Percentiles rank a stretch among this genome's conserved stretches.
These are phyloP conservation scores for Diplodia seriata DNA, from an alignment of 2,329 filamentous ascomycete genomes.

Conservation along the genomic window DNA sequence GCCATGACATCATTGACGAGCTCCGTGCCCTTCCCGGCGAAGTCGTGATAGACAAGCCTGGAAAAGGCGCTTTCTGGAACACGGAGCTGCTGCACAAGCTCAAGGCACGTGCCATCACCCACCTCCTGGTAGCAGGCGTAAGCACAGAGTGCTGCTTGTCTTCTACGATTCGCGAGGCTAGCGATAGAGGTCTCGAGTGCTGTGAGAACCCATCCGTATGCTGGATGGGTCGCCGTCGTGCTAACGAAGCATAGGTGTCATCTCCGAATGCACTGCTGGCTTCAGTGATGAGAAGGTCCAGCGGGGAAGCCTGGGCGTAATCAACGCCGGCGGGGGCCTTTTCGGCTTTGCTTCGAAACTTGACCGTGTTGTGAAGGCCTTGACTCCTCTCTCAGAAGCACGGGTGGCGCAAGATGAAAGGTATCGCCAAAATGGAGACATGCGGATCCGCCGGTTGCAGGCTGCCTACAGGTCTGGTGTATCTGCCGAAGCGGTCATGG, in stretches of 20 bases:
- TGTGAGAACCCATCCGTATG: constrained; percentile 47
- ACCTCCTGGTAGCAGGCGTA: constrained; percentile 64
- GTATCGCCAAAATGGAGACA: constrained; percentile 45
- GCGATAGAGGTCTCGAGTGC: constrained; percentile 67
- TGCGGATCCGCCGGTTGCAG: constrained; percentile 54
- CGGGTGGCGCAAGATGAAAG: constrained; percentile 15
- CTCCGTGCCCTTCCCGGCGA: constrained; percentile 60
- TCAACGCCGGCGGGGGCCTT: constrained; percentile 59
- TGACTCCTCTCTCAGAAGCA: constrained; percentile 36
- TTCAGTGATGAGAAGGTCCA: constrained; percentile 58
- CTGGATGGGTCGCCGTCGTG: background rate
- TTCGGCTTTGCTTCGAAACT: constrained; percentile 58
- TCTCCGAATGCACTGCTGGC: constrained; percentile 55
- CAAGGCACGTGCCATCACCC: constrained; percentile 63
- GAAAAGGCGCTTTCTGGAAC: constrained; percentile 66
- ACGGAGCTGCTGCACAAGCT: constrained; percentile 62
- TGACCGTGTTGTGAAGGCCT: constrained; percentile 49
- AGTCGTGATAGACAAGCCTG: constrained; percentile 64
- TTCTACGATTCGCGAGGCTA: constrained; percentile 63
- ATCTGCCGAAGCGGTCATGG: constrained; percentile 54
- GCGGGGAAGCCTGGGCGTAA: constrained; percentile 56
- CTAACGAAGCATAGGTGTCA: constrained; percentile 41
- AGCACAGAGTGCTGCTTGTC: constrained; percentile 67
- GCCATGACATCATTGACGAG: constrained; percentile 63
- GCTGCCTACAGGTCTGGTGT: constrained; percentile 54